These are phyloP conservation scores for Fragaria vesca DNA, from an alignment of 306 rosid species.

Conservation along the genomic window DNA sequence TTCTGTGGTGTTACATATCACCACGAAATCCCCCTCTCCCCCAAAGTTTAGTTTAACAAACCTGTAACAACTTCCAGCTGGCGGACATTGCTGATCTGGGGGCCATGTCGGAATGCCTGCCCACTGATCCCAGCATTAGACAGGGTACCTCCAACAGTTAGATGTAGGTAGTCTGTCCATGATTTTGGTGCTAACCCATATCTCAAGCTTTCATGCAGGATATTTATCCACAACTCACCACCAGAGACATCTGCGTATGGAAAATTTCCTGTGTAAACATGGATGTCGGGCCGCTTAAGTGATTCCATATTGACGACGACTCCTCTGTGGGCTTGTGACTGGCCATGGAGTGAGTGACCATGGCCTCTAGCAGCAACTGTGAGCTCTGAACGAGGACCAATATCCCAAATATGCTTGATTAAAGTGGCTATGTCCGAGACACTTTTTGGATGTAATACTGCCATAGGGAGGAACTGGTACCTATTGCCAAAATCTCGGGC, in stretches of 20 bases:
- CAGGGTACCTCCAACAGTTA: constrained; percentile 94
- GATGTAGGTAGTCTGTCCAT: constrained; percentile 94
- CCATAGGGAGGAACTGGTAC: constrained; percentile 60
- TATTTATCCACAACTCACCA: constrained; percentile 89
- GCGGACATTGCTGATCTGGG: constrained; percentile 93
- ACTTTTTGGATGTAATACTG: constrained; percentile 72
- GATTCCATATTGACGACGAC: constrained; percentile 87
- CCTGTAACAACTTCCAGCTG: constrained; percentile 96
- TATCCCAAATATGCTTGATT: constrained; percentile 66
- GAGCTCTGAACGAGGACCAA: constrained; percentile 75
- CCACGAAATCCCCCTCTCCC: not conserved
- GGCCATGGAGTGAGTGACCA: constrained; percentile 95
- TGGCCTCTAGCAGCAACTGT: constrained; percentile 94
- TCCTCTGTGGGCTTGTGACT: constrained; percentile 79
- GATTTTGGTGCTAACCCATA: constrained; percentile 87
- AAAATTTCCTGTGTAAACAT: constrained; percentile 42
- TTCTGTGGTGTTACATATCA: not conserved
- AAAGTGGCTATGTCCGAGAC: constrained; percentile 72
- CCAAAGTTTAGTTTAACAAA: constrained; percentile 31
- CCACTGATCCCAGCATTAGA: constrained; percentile 97
- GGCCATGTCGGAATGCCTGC: constrained; percentile 92
- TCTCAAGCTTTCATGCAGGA: constrained; percentile 79
- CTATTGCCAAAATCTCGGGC: constrained; percentile 86
- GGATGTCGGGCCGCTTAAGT: constrained; percentile 52
- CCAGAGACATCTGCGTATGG: constrained; percentile 79